These are phyloP conservation scores for Torrubiellomyces zombiae DNA, from an alignment of 2,329 filamentous ascomycete species.

Conservation along the genomic window DNA sequence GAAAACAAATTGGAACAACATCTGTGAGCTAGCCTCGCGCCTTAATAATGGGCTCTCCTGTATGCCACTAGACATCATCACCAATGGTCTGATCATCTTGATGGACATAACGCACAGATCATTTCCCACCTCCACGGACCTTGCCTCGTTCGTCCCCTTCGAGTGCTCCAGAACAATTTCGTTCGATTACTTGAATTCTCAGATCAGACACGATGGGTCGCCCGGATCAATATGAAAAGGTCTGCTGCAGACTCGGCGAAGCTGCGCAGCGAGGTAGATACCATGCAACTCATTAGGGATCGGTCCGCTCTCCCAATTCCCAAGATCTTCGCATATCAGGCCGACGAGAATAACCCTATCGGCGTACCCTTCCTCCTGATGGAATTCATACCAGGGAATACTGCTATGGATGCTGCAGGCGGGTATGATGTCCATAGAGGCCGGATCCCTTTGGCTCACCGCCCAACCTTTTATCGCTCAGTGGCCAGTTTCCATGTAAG, in stretches of 20 bases:
- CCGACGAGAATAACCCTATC: constrained; percentile 7
- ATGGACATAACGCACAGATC: too few species aligned
- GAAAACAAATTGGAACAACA: constrained; percentile 1
- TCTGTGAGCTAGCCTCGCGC: background rate
- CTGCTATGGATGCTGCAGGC: constrained; percentile 9
- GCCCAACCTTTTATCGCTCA: constrained; percentile 2
- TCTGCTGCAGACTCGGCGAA: background rate
- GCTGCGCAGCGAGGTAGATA: background rate
- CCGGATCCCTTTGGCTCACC: constrained; percentile 5
- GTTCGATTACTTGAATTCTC: background rate
- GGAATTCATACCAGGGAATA: constrained; percentile 13
- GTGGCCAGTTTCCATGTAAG: too few species aligned
- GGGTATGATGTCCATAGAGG: constrained; percentile 8
- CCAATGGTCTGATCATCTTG: too few species aligned
- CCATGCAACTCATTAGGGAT: background rate
- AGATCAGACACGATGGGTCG: background rate
- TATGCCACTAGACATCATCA: background rate
- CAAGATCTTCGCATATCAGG: constrained; percentile 10
- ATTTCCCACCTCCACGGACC: too few species aligned
- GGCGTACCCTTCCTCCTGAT: constrained; percentile 14
- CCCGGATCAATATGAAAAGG: background rate
- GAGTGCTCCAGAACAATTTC: too few species aligned
- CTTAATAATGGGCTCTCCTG: background rate
- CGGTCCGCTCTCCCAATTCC: constrained; percentile 8
- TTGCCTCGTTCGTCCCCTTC: too few species aligned